These are phyloP conservation scores for Arthrobotrys sinensis DNA, from an alignment of 2,329 filamentous ascomycete genomes.

Conservation along the genomic window DNA sequence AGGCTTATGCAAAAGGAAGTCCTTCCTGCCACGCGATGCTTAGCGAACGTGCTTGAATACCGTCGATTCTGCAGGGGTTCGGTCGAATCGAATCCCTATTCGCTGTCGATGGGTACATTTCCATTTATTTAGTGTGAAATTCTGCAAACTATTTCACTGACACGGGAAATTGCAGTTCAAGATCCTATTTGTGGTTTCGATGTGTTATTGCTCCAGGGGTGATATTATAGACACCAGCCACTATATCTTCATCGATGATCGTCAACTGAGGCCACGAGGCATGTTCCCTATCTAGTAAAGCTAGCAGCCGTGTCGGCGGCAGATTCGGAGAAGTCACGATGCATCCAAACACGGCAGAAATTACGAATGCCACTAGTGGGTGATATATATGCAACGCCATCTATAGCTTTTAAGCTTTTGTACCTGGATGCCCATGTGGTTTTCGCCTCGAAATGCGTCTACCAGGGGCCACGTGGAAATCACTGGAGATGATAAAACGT, in stretches of 20 bases:
- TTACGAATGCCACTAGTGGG: conserved; percentile 37
- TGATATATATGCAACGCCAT: conserved; percentile 46
- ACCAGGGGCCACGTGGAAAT: conserved; percentile 50
- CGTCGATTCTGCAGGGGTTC: conserved; percentile 33
- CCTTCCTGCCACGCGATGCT: conserved; percentile 44
- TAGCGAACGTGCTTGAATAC: conserved; percentile 40
- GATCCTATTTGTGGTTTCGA: conserved; percentile 33
- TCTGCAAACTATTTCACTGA: conserved; percentile 51
- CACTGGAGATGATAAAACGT: conserved; percentile 31
- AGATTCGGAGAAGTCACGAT: conserved; percentile 21
- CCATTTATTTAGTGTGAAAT: conserved; percentile 22
- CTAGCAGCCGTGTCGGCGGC: conserved; percentile 39
- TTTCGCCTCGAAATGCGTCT: conserved; percentile 37
- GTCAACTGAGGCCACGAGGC: conserved; percentile 23
- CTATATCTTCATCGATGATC: conserved; percentile 37
- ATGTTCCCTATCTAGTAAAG: conserved; percentile 41
- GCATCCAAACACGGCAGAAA: conserved; percentile 38
- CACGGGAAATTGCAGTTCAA: conserved; percentile 50
- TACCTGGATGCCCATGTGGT: conserved; percentile 33
- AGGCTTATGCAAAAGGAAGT: conserved; percentile 27
- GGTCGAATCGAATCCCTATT: conserved; percentile 48
- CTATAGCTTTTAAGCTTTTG: conserved; percentile 40
- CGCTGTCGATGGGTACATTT: conserved; percentile 31
- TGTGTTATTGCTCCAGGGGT: conserved; percentile 29
- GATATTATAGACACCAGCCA: conserved; percentile 31